These are phyloP conservation scores for Magnolia sinica DNA, from an alignment of 164 flowering plant genomes.

Conservation along the genomic window DNA sequence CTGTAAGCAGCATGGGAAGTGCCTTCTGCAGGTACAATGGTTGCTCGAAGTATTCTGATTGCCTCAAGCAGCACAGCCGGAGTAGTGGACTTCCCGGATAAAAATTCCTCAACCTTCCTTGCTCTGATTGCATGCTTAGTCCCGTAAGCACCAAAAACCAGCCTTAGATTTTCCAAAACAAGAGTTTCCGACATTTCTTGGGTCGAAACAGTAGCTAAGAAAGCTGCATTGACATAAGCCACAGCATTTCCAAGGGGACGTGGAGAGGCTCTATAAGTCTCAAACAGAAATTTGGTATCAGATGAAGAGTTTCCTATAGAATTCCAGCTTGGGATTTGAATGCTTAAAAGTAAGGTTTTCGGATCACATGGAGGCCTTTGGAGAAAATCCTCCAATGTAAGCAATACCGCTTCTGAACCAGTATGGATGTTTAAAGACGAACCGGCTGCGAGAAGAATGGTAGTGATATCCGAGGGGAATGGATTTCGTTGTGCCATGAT, in stretches of 20 bases:
- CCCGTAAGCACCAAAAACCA: constrained; percentile 89
- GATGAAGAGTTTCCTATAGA: constrained; percentile 10
- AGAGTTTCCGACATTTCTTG: constrained; percentile 20
- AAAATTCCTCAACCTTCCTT: constrained; percentile 56
- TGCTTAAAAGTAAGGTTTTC: constrained; percentile 47
- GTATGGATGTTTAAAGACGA: constrained; percentile 43
- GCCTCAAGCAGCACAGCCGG: constrained; percentile 48
- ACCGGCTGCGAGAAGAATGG: constrained; percentile 68
- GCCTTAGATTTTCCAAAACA: constrained; percentile 37
- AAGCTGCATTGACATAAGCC: constrained; percentile 84
- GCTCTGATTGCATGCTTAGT: constrained; percentile 71
- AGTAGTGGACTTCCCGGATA: constrained; percentile 49
- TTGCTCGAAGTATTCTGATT: constrained; percentile 38
- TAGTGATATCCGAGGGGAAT: constrained; percentile 87
- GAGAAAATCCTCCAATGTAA: constrained; percentile 72
- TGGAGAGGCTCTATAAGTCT: constrained; percentile 82
- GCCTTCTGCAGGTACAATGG: constrained; percentile 56
- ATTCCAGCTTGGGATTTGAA: constrained; percentile 52
- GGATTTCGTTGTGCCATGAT: constrained; percentile 73
- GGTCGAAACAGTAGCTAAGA: constrained; percentile 52
- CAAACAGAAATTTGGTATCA: constrained; percentile 32
- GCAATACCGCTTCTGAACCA: constrained; percentile 25
- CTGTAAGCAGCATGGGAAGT: constrained; percentile 49
- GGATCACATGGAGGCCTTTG: constrained; percentile 48
- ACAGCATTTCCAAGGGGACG: constrained; percentile 88